Percentiles rank a stretch among this genome's conserved stretches.
Evolutionary conservation across 345 rosid genomes (phyloP).

Genomic region (Eucalyptus camaldulensis): DNA sequence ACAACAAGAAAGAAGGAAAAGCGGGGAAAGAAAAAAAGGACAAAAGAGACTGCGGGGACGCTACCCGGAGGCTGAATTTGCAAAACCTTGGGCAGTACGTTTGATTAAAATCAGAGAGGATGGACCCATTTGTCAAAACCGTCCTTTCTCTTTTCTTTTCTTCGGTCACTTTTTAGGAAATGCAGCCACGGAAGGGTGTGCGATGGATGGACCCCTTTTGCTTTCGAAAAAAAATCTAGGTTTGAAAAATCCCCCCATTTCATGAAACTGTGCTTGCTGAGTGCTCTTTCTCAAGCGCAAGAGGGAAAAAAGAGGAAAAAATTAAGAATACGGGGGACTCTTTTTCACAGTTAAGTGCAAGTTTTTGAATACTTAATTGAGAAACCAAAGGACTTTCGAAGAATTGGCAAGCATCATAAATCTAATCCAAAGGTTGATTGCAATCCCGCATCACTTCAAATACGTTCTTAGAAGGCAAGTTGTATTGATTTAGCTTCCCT

Average conservation of each 20-base stretch:
- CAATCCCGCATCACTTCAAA: neutral
- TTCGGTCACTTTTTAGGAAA: neutral
- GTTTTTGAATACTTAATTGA: neutral
- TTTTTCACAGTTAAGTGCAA: neutral
- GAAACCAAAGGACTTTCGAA: neutral
- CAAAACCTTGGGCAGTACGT: neutral
- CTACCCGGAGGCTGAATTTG: neutral
- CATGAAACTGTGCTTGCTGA: neutral
- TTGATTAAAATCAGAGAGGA: neutral
- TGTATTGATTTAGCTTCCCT: neutral
- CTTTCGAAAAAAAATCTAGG: neutral
- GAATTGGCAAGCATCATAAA: neutral
- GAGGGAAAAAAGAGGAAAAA: neutral
- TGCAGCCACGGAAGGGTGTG: neutral
- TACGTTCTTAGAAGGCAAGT: neutral
- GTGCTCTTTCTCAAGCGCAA: neutral
- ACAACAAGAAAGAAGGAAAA: neutral
- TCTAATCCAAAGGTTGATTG: neutral
- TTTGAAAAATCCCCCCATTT: neutral
- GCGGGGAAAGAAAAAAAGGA: neutral
- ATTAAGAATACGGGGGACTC: neutral
- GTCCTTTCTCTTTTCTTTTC: neutral
- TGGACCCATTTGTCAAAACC: neutral
- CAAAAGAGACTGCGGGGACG: neutral
- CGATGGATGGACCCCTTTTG: neutral